Percentiles rank a stretch among this genome's conserved stretches.
phyloP scores from a whole-genome alignment of 2,329 filamentous ascomycete genomes.

The Thielaviopsis populi region DNA sequence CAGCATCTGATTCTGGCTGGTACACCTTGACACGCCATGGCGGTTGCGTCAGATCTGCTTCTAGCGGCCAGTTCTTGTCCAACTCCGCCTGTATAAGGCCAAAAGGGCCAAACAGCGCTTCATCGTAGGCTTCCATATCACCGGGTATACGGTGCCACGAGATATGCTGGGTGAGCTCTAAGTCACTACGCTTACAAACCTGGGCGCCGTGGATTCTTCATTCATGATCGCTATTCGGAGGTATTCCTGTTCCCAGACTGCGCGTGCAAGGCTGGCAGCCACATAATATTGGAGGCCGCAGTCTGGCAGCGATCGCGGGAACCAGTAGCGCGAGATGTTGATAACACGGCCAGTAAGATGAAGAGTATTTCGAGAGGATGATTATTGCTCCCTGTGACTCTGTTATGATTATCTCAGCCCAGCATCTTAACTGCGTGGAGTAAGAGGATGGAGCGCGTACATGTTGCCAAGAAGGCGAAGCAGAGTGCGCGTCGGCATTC shows the following conservation, averaged over 20 bases:
- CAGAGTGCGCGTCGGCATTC: not conserved
- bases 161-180: conserved; percentile 32
- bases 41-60: conserved; percentile 26
- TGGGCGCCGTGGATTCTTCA: conserved; percentile 30
- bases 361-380: conserved; percentile 32
- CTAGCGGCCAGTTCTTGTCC: conserved; percentile 26
- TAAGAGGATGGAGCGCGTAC: not conserved
- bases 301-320: not conserved
- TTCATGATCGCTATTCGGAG: conserved; percentile 34
- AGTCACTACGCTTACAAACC: conserved; percentile 30
- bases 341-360: conserved; percentile 34
- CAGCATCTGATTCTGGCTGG: conserved; percentile 15
- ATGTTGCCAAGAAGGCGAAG: conserved; percentile 11
- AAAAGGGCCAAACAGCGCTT: conserved; percentile 18
- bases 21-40: conserved; percentile 35
- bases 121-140: conserved; percentile 20
- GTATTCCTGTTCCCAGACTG: conserved; percentile 21
- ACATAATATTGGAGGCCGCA: not conserved
- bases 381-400: conserved; percentile 29
- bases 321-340: conserved; percentile 31
- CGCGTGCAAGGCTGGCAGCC: not conserved
- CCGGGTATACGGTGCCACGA: conserved; percentile 23
- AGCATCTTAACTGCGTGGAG: not conserved
- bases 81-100: conserved; percentile 21
- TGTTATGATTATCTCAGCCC: not conserved